Evolutionary conservation across 106 monocot species (phyloP).

Genomic region (Vanilla planifolia): DNA sequence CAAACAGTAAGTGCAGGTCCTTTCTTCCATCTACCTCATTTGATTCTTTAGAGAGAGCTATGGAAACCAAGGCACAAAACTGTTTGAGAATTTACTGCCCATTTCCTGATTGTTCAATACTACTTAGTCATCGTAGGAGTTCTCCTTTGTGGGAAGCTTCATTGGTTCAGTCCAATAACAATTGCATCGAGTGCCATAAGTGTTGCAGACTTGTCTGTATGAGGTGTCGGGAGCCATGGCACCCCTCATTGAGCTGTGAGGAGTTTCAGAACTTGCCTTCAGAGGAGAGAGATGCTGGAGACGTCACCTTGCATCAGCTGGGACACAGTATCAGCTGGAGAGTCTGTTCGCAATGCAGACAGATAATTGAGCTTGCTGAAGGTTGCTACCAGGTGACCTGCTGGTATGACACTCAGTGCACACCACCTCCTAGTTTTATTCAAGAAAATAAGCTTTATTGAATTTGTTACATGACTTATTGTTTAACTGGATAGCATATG

Average conservation of each 20-base stretch:
- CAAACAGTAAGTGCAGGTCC: slow-evolving; percentile 26
- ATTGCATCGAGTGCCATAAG: slow-evolving; percentile 55
- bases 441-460: no score
- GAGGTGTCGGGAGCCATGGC: slow-evolving; percentile 67
- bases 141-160: slow-evolving; percentile 32
- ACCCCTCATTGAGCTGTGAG: slow-evolving; percentile 60
- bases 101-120: slow-evolving; percentile 45
- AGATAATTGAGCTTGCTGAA: slow-evolving; percentile 59
- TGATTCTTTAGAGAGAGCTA: slow-evolving; percentile 25
- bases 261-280: slow-evolving; percentile 54
- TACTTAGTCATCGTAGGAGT: slow-evolving; percentile 17
- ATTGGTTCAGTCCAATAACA: slow-evolving; percentile 28
- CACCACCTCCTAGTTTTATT: no score
- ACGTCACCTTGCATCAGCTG: slow-evolving; percentile 29
- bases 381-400: slow-evolving; percentile 75
- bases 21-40: slow-evolving; percentile 32
- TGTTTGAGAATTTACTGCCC: slow-evolving; percentile 51
- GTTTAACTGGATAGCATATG: no score
- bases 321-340: slow-evolving; percentile 54
- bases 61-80: slow-evolving; percentile 17
- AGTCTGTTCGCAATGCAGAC: slow-evolving; percentile 55
- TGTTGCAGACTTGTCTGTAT: slow-evolving; percentile 61
- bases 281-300: slow-evolving; percentile 41
- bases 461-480: no score
- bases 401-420: no score